Evolutionary conservation across 1,284 basidiomycete genomes (phyloP).

Genomic region (Fistulinella cinereoalba): DNA sequence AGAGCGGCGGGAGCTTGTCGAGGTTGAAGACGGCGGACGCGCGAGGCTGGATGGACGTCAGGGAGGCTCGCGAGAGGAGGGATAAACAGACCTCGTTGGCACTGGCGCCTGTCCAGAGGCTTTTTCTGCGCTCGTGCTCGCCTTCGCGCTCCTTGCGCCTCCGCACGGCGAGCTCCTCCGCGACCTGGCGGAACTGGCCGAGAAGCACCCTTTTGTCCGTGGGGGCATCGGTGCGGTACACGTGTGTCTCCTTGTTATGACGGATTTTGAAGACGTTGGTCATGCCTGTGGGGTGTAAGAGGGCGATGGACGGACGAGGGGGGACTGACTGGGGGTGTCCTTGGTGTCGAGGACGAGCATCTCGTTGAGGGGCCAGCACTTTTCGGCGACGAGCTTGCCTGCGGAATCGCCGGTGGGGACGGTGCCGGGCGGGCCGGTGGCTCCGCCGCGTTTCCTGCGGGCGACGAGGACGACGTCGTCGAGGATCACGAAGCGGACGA

Average conservation of each 20-base stretch:
- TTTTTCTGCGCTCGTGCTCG: conserved; percentile 84
- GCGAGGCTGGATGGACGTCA: conserved; percentile 30
- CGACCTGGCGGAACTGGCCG: conserved; percentile 84
- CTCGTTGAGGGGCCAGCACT: conserved; percentile 89
- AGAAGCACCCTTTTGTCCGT: conserved; percentile 88
- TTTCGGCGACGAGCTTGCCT: conserved; percentile 86
- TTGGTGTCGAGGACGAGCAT: conserved; percentile 95
- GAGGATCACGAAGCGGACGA: conserved; percentile 86
- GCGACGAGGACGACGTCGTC: conserved; percentile 92
- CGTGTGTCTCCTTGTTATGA: conserved; percentile 89
- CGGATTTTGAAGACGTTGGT: conserved; percentile 96
- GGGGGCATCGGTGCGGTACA: conserved; percentile 81
- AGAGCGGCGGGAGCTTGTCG: conserved; percentile 48
- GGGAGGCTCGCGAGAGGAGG: conserved; percentile 17
- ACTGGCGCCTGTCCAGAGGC: conserved; percentile 63
- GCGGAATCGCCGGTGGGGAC: conserved; percentile 34
- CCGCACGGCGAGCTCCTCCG: conserved; percentile 86
- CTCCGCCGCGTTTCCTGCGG: conserved; percentile 56
- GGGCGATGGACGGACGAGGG: not conserved
- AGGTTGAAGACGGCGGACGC: conserved; percentile 34
- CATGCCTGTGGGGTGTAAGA: conserved; percentile 55
- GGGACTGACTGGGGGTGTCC: conserved; percentile 77
- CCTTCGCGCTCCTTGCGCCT: conserved; percentile 89
- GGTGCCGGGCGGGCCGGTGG: conserved; percentile 32
- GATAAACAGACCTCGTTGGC: conserved; percentile 53